phyloP scores from a whole-genome alignment of 495 filamentous ascomycete species.

The Talaromyces adpressus region DNA sequence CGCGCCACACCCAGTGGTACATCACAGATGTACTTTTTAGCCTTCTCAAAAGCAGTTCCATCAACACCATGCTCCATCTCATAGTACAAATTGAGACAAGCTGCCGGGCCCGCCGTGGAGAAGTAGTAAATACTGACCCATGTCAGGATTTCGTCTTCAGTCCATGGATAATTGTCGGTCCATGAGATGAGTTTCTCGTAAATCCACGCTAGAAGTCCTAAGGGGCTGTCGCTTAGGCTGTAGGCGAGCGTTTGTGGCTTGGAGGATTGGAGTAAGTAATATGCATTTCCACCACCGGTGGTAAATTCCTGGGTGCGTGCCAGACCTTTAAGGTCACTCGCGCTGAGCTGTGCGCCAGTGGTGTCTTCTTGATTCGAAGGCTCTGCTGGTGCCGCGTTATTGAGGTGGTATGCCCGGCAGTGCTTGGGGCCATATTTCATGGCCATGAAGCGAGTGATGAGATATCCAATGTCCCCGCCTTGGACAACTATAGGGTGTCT shows the following conservation, averaged over 20 bases:
- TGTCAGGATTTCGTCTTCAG: slow-evolving; percentile 58
- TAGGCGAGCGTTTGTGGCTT: slow-evolving; percentile 59
- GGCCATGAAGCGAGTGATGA: slow-evolving; percentile 52
- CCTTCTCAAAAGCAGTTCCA: slow-evolving; percentile 1
- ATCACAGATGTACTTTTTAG: slow-evolving; percentile 19
- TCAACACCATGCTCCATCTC: slow-evolving; percentile 31
- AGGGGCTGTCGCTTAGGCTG: slow-evolving; percentile 50
- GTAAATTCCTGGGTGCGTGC: slow-evolving; percentile 44
- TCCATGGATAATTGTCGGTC: slow-evolving; percentile 62
- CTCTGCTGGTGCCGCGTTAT: slow-evolving; percentile 42
- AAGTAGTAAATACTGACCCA: slow-evolving; percentile 62
- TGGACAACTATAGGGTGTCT: slow-evolving; percentile 39
- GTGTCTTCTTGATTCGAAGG: slow-evolving; percentile 22
- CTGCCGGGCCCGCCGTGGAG: slow-evolving; percentile 47
- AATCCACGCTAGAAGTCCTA: slow-evolving; percentile 59
- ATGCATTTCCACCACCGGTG: slow-evolving; percentile 42
- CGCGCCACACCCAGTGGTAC: slow-evolving; percentile 48
- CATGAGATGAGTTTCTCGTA: slow-evolving; percentile 65
- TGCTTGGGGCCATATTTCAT: slow-evolving; percentile 43
- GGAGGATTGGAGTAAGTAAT: slow-evolving; percentile 48
- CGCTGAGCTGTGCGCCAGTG: slow-evolving; percentile 7
- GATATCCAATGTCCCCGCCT: slow-evolving; percentile 63
- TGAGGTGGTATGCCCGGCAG: slow-evolving; percentile 59
- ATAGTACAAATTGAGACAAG: slow-evolving; percentile 54
- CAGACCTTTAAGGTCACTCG: slow-evolving; percentile 32